Conservation (phyloP, 257 asterid species). For the Ballota nigra region DNA sequence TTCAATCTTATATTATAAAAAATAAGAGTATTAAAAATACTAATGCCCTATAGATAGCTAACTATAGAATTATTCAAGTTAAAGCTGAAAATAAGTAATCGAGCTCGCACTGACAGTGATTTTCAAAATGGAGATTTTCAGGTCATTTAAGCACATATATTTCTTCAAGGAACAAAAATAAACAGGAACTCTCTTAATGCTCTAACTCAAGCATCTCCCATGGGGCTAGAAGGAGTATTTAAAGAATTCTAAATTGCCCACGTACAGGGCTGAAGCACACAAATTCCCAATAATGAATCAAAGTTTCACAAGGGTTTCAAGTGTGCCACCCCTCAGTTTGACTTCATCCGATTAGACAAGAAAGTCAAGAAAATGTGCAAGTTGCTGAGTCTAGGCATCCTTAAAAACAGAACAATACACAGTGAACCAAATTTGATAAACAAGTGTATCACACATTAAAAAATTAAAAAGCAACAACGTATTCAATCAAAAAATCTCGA, state of each 20-base stretch:
- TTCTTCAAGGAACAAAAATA: background rate
- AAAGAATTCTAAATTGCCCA: background rate
- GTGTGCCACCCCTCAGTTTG: constrained; percentile 10
- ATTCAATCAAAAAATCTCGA: background rate
- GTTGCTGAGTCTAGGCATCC: constrained; percentile 1
- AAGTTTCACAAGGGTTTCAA: background rate
- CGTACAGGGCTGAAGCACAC: background rate
- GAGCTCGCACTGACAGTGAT: background rate
- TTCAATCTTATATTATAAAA: background rate
- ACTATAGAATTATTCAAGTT: background rate
- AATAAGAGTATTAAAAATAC: background rate
- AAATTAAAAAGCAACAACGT: background rate
- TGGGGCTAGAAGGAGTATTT: background rate
- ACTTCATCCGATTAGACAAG: background rate
- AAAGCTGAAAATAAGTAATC: background rate
- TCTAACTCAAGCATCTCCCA: background rate
- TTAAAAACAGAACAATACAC: background rate
- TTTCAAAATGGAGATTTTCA: background rate
- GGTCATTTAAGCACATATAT: background rate
- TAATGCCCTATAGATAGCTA: background rate
- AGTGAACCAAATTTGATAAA: background rate
- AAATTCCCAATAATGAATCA: background rate
- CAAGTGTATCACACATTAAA: background rate
- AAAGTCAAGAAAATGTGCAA: background rate
- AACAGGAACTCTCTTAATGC: background rate